Evolutionary conservation across 805 yeast genomes (phyloP).

Genomic region (Hanseniaspora mollemarum): DNA sequence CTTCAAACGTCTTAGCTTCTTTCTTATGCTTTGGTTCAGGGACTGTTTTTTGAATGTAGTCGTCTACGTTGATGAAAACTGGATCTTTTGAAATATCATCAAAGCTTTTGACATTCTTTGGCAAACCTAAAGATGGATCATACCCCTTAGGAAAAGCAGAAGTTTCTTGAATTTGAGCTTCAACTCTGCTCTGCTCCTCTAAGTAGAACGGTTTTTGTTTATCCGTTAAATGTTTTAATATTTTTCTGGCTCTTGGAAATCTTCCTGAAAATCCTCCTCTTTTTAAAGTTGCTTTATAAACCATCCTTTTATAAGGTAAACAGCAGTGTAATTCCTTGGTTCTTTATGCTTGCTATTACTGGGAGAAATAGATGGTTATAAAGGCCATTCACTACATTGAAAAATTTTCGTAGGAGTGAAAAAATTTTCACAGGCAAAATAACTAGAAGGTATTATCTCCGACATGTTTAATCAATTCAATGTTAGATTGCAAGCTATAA

Average conservation of each 20-base stretch:
- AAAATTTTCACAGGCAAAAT: neutral
- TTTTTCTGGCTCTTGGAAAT: constrained; percentile 64
- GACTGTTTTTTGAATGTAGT: constrained; percentile 45
- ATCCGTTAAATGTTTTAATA: constrained; percentile 55
- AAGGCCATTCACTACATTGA: too few species aligned
- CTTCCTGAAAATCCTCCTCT: constrained; percentile 62
- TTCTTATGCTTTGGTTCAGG: constrained; percentile 33
- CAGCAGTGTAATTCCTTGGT: neutral
- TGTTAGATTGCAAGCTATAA: too few species aligned
- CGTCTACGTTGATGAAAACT: constrained; percentile 44
- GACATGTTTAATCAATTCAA: neutral
- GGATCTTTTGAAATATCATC: constrained; percentile 6
- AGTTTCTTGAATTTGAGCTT: neutral
- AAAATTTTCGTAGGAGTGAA: too few species aligned
- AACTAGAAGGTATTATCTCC: too few species aligned
- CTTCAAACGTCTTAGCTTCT: constrained; percentile 10
- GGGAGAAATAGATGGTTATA: too few species aligned
- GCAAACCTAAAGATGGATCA: constrained; percentile 30
- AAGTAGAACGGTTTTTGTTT: constrained; percentile 32
- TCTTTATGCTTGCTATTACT: too few species aligned
- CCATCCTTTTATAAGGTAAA: too few species aligned
- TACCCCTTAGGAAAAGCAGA: constrained; percentile 21
- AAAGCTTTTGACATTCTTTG: constrained; percentile 39
- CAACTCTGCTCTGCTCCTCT: constrained; percentile 8
- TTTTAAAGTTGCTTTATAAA: constrained; percentile 35